Evolutionary conservation across 331 rosid species (phyloP).

Genomic region (Saraca asoca): DNA sequence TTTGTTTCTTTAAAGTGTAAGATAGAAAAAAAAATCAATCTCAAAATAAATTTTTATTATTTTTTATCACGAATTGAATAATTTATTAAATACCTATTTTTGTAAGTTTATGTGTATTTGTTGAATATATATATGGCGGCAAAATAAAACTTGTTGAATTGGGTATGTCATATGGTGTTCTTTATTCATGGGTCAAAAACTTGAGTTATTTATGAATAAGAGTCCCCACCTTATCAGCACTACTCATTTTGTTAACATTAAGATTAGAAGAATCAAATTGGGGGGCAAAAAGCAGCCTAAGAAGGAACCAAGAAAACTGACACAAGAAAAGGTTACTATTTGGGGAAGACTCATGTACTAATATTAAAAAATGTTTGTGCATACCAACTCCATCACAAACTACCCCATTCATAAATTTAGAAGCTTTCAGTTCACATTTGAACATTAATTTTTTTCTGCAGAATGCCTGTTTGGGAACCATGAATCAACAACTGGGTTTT

Average conservation of each 20-base stretch:
- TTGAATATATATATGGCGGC: constrained; percentile 13
- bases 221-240: constrained; percentile 42
- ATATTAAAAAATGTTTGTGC: constrained; percentile 19
- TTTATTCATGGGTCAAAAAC: constrained; percentile 32
- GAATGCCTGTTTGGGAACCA: constrained; percentile 47
- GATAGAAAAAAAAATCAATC: background rate
- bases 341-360: constrained; percentile 15
- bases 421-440: constrained; percentile 17
- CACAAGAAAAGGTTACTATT: constrained; percentile 32
- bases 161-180: constrained; percentile 32
- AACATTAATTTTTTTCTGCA: constrained; percentile 16
- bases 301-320: constrained; percentile 45
- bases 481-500: constrained; percentile 33
- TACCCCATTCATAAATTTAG: constrained; percentile 21
- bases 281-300: constrained; percentile 36
- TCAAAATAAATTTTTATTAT: constrained; percentile 1
- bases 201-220: constrained; percentile 27
- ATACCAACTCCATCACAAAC: constrained; percentile 44
- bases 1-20: background rate
- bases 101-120: too few species aligned
- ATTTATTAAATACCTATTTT: too few species aligned
- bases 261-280: constrained; percentile 33
- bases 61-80: too few species aligned
- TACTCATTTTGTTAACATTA: constrained; percentile 28
- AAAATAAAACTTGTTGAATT: constrained; percentile 8